Evolutionary conservation across 1,284 basidiomycete species (phyloP), one percentile per base, ranked within the genome.

Genomic region (Malassezia psittaci): DNA sequence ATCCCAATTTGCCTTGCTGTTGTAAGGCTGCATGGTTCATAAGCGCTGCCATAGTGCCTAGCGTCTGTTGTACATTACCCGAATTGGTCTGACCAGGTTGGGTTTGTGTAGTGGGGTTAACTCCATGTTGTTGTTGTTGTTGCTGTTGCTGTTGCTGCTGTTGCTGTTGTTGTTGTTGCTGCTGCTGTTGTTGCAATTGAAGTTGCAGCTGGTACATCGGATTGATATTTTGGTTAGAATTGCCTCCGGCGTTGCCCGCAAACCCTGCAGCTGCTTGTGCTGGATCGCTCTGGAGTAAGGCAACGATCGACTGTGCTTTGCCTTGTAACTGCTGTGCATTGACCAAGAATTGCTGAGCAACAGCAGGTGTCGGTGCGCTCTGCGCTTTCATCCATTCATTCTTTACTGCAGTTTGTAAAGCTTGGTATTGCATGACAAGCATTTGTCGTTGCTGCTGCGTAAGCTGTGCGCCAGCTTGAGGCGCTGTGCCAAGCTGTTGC

Each of bases 311-410:
- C 46, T 65, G 65, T 9, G 65, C 61, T 46, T 67, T 65, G 18
- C 59, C 60, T 48, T 69, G 68, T 36, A 68, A 60, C 32, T 62
- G 65, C 48, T 66, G 68, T 1, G 65, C 66, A 36, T 61, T 69
- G 21, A 60, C 62, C 47, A 66, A 63, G n/a, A 64, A 64, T 33
- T 66, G 64, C 51, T 66, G 63, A 19, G 68, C 64, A 19, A 63
- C 59, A 21, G 64, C 60, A 37, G 61, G 66, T 29, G 61, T 62
- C 33, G 66, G 64, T 2, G 66, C 65, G 32, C 59, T 63, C 49
- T 69, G 68, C 4, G 68, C 68, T 50, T 69, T 67, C 57, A 68
- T 62, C 65, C 66, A 66, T 37, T 69, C 68, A 34, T 62, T 62
- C 35, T 64, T 62, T 44, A 67, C 61, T 7, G 64, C 64, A 0